Conservation (phyloP, 2,329 filamentous ascomycete species). For the Penicillium sp. region DNA sequence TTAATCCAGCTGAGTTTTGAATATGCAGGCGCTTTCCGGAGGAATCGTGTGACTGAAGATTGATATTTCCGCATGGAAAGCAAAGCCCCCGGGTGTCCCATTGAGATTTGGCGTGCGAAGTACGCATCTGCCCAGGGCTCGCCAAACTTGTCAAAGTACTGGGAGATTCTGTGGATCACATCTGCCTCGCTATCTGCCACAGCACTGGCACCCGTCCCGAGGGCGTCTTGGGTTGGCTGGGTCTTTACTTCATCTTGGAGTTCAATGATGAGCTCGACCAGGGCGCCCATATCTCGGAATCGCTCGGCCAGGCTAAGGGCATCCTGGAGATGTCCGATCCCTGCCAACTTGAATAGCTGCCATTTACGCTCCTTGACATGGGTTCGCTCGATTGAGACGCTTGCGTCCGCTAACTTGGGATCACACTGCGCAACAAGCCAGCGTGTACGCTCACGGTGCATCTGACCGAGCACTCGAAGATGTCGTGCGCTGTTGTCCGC, state of each 20-base stretch:
- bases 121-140: conserved; percentile 60
- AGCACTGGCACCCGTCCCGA: conserved; percentile 11
- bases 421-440: conserved; percentile 55
- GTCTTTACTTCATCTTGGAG: conserved; percentile 38
- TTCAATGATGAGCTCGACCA: conserved; percentile 51
- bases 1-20: conserved; percentile 92
- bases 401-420: conserved; percentile 47
- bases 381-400: conserved; percentile 44
- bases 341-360: conserved; percentile 45
- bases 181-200: conserved; percentile 28
- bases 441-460: conserved; percentile 55
- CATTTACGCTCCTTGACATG: conserved; percentile 44
- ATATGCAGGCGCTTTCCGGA: conserved; percentile 66
- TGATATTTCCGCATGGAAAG: conserved; percentile 67
- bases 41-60: conserved; percentile 68
- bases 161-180: conserved; percentile 38
- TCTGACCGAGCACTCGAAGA: conserved; percentile 55
- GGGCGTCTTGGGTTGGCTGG: conserved; percentile 14
- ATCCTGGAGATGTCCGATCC: conserved; percentile 53
- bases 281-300: conserved; percentile 58
- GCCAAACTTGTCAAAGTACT: conserved; percentile 50
- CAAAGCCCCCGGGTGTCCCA: conserved; percentile 62
- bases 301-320: conserved; percentile 60
- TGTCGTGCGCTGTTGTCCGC: conserved; percentile 51
- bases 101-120: conserved; percentile 71